A percentile compares a stretch with the other conserved stretches of the same genome.
Evolutionary conservation across 2,329 filamentous ascomycete species (phyloP).

Genomic region (Neonectria magnoliae): DNA sequence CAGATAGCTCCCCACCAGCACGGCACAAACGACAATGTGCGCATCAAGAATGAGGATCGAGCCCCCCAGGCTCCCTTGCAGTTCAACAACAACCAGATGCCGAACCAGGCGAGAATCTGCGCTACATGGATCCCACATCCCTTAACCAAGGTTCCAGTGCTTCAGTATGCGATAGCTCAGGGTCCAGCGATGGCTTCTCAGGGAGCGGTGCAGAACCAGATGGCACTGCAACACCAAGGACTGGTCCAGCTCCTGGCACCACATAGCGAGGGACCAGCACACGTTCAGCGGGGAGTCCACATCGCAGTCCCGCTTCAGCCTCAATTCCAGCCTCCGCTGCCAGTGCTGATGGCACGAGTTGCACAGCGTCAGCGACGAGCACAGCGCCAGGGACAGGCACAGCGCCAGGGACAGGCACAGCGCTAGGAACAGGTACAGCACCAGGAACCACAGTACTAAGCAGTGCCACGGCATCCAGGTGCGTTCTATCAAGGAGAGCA

Average conservation of each 20-base stretch:
- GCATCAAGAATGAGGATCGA: too few species aligned
- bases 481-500: background rate
- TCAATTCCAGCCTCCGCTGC: too few species aligned
- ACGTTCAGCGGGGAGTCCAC: too few species aligned
- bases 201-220: background rate
- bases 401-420: background rate
- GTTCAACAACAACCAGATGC: too few species aligned
- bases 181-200: background rate
- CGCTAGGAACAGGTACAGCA: background rate
- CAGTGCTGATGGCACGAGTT: too few species aligned
- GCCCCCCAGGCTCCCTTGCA: background rate
- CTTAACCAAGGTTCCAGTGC: background rate
- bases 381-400: background rate
- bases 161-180: background rate
- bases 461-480: background rate
- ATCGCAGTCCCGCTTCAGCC: too few species aligned
- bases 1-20: background rate
- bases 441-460: background rate
- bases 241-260: too few species aligned
- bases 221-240: background rate
- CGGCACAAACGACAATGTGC: too few species aligned
- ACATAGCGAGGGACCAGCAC: too few species aligned
- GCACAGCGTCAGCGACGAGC: too few species aligned
- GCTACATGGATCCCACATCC: background rate
- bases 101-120: too few species aligned